Percentiles rank a stretch among this genome's conserved stretches.
phyloP scores from a whole-genome alignment of 768 basidiomycete genomes.

The Porpolomopsis calyptriformis region DNA sequence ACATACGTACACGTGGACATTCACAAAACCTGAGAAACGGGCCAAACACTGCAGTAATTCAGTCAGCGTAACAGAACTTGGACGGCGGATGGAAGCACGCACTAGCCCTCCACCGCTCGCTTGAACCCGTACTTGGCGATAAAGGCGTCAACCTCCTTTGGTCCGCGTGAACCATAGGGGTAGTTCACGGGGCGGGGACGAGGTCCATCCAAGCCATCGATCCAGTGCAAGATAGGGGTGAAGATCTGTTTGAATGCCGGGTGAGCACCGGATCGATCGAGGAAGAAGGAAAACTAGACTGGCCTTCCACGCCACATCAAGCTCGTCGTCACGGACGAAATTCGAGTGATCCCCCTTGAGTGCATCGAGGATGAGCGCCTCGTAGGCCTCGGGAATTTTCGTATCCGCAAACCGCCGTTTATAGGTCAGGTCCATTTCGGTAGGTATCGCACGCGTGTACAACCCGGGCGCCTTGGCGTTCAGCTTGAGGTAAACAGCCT shows the following conservation, averaged over 20 bases:
- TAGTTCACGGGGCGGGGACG: conserved; percentile 68
- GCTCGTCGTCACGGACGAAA: conserved; percentile 95
- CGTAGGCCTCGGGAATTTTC: conserved; percentile 94
- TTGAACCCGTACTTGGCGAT: conserved; percentile 68
- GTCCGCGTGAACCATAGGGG: conserved; percentile 94
- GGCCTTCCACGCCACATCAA: conserved; percentile 97
- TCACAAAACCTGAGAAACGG: conserved; percentile 43
- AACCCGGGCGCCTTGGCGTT: conserved; percentile 93
- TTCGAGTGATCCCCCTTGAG: conserved; percentile 98
- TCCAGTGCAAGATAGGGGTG: conserved; percentile 93
- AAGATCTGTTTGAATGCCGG: conserved; percentile 51
- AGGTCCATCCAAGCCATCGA: conserved; percentile 64
- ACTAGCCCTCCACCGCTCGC: conserved; percentile 64
- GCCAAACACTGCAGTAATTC: conserved; percentile 49
- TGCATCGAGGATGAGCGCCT: conserved; percentile 90
- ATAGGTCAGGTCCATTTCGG: conserved; percentile 98
- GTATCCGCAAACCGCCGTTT: conserved; percentile 86
- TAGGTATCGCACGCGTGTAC: conserved; percentile 80
- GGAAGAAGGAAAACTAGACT: conserved; percentile 13
- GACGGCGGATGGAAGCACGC: conserved; percentile 25
- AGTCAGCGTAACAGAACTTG: not conserved
- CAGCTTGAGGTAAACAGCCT: conserved; percentile 94
- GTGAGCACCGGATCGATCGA: conserved; percentile 2
- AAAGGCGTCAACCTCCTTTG: conserved; percentile 70
- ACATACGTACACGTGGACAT: not conserved